Base-by-base conservation (phyloP, 176 grass and related monocot genomes). In the Carex pumila region DNA sequence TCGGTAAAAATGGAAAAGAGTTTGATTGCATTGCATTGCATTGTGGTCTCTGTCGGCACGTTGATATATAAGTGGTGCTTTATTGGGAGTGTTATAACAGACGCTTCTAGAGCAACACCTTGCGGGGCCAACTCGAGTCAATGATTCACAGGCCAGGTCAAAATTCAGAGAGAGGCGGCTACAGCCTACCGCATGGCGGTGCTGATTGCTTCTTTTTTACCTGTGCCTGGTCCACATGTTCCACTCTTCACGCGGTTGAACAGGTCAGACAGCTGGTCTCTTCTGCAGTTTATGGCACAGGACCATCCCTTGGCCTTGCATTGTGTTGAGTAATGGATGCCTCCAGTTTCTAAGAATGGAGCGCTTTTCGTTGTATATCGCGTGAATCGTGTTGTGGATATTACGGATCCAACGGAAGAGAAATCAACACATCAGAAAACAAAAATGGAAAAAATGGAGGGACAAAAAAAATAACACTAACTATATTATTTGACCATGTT, bases 131-230 rank as follows among this genome's bases (percentile, higher is more conserved):
- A 39, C 15, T 64, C 7, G 19, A 47, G 79, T 82, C 79, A 82
- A 82, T 66, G 59, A 25, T 82, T 65, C 79, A 82, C 2, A 50
- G 53, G 39, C 2, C 19, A 6, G 45, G 79, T 82, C 79, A 82
- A 82, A 64, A 47, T 82, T 82, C 57, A 64, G 54, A 82, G 18
- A 64, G 7, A 39, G 79, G 61, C 36, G 79, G 60, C 79, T 60
- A 11, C 78, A 7, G 55, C 21, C 79, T 60, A 11, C 78, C 15
- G 55, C 21, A 15, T 37, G 57, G 13, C 32, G 79, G 79, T 61
- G 19, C 61, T 15, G 1, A 21, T 19, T 50, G 14, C 8, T 47
- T 45, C 47, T 12, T 43, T 0, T 9, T 82, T 12, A 50, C 36
- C 22, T 29, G 37, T 45, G 17, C 79, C 8, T 0, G 45, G 36